phyloP scores from a whole-genome alignment of 495 filamentous ascomycete genomes.

The Cladorrhinum samala region DNA sequence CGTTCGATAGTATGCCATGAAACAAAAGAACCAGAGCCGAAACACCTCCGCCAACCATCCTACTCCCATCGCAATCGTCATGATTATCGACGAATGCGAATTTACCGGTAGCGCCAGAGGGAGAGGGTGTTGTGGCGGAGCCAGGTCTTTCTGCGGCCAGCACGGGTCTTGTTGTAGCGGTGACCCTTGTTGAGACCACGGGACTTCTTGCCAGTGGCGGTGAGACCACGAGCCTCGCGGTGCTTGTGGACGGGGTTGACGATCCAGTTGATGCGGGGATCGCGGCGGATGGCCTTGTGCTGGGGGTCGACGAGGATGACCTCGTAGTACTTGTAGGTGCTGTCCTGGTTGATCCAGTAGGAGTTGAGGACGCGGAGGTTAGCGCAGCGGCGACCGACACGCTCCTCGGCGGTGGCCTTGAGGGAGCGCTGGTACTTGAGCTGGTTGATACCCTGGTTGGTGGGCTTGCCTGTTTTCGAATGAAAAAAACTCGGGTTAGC shows the following conservation, averaged over 20 bases:
- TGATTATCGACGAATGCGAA: slow-evolving; percentile 13
- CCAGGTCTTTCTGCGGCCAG: slow-evolving; percentile 98
- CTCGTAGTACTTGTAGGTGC: slow-evolving; percentile 99
- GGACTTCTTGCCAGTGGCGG: slow-evolving; percentile 97
- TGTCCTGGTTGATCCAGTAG: slow-evolving; percentile 99
- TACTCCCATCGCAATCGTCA: slow-evolving; percentile 2
- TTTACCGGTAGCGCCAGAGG: slow-evolving; percentile 77
- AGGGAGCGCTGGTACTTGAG: slow-evolving; percentile 99
- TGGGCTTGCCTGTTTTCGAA: slow-evolving; percentile 75
- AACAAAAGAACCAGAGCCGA: slow-evolving; percentile 22
- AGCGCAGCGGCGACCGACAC: slow-evolving; percentile 96
- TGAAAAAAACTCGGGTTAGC: slow-evolving; percentile 12
- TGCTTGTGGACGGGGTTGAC: slow-evolving; percentile 99
- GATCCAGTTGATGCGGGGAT: slow-evolving; percentile 99
- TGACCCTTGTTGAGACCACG: slow-evolving; percentile 98
- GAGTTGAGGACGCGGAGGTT: slow-evolving; percentile 99
- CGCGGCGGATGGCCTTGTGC: slow-evolving; percentile 99
- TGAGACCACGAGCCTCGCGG: slow-evolving; percentile 94
- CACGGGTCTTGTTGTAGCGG: slow-evolving; percentile 93
- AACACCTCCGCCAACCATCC: slow-evolving; percentile 9
- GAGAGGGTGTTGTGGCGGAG: slow-evolving; percentile 97
- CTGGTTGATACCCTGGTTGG: slow-evolving; percentile 99
- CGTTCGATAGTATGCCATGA: slow-evolving; percentile 8
- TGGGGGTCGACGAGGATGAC: slow-evolving; percentile 99
- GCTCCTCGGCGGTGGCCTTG: slow-evolving; percentile 95